phyloP scores from a whole-genome alignment of 2,329 filamentous ascomycete genomes.

The Chaetomium sp. region DNA sequence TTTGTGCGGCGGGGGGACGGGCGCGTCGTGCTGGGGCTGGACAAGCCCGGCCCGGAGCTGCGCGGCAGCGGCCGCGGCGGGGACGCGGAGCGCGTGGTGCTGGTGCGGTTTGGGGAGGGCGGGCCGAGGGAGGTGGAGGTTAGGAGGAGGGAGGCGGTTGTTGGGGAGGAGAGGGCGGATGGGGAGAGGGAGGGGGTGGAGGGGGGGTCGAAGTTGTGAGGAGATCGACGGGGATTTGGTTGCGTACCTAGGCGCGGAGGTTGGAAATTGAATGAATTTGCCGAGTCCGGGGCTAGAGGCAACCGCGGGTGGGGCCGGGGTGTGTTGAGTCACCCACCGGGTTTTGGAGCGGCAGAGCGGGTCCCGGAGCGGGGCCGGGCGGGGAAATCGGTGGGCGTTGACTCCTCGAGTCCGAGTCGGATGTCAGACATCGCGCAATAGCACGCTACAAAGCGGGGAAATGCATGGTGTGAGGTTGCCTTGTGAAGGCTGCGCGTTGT shows the following conservation, averaged over 20 bases:
- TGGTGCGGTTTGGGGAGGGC: constrained; percentile 56
- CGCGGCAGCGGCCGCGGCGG: constrained; percentile 52
- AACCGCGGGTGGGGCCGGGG: neutral
- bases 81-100: constrained; percentile 60
- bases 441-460: neutral
- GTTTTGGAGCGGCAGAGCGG: neutral
- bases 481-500: neutral
- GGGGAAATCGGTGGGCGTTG: neutral
- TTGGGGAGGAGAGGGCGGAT: constrained; percentile 48
- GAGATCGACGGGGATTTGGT: neutral
- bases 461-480: neutral
- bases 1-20: constrained; percentile 50
- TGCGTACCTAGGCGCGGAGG: too few relatives aligned
- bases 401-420: neutral
- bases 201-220: constrained; percentile 24
- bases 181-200: constrained; percentile 37
- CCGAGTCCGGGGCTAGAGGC: neutral
- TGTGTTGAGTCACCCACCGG: constrained; percentile 2
- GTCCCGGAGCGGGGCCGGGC: neutral
- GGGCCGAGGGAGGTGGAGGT: constrained; percentile 58
- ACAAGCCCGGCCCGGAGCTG: constrained; percentile 60
- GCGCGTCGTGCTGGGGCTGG: constrained; percentile 57
- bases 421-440: neutral
- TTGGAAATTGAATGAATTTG: constrained; percentile 24
- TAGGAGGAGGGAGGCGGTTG: constrained; percentile 50